Evolutionary conservation across 1,284 basidiomycete species (phyloP).

Genomic region (Malassezia brasiliensis): DNA sequence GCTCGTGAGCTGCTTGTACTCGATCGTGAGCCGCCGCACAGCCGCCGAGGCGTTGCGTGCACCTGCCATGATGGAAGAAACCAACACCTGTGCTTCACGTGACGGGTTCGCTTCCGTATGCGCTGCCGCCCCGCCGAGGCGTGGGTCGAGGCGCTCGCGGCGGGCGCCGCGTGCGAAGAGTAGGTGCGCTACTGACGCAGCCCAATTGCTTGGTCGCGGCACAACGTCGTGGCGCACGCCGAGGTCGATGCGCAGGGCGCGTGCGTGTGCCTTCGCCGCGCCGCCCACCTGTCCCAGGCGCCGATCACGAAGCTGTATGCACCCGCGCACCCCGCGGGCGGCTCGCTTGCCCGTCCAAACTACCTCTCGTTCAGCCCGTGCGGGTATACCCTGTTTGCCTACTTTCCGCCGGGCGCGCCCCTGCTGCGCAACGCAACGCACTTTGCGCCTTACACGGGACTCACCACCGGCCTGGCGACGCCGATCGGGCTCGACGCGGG

Average conservation of each 20-base stretch:
- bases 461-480: not conserved
- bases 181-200: not conserved
- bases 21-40: constrained; percentile 45
- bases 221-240: constrained; percentile 5
- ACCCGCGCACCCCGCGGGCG: not conserved
- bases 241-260: not conserved
- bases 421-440: not conserved
- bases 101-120: not conserved
- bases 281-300: not conserved
- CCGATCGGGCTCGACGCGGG: not conserved
- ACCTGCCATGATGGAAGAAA: constrained; percentile 9
- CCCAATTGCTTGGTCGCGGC: constrained; percentile 12
- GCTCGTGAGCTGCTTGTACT: constrained; percentile 46
- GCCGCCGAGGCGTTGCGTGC: constrained; percentile 26
- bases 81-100: constrained; percentile 6
- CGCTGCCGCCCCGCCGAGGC: not conserved
- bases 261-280: constrained; percentile 2
- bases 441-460: not conserved
- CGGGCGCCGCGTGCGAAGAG: not conserved
- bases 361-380: constrained; percentile 13
- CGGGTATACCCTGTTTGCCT: constrained; percentile 11
- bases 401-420: constrained; percentile 5
- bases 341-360: not conserved
- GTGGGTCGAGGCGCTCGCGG: not conserved
- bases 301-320: not conserved